Evolutionary conservation across 352 stramenopile genomes (phyloP).

Genomic region (Halophytophthora polymorphica): DNA sequence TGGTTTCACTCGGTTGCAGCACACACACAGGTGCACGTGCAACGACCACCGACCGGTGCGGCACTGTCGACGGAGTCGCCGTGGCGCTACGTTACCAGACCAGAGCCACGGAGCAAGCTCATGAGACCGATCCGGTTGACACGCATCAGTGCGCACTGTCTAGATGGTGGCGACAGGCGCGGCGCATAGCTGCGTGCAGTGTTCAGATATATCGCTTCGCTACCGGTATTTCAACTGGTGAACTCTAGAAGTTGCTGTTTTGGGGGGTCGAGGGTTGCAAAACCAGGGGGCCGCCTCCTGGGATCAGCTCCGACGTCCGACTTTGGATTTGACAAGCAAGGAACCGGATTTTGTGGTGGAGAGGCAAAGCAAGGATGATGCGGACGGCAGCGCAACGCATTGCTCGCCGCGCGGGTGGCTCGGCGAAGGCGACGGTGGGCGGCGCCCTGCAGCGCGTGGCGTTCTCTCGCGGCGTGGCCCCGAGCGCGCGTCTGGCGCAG

Average conservation of each 20-base stretch:
- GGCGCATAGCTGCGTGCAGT: too few relatives aligned
- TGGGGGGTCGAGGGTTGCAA: not conserved
- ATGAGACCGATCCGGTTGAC: too few relatives aligned
- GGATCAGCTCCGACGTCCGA: not conserved
- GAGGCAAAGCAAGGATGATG: constrained; percentile 39
- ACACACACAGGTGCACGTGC: too few relatives aligned
- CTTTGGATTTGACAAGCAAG: constrained; percentile 9
- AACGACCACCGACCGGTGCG: too few relatives aligned
- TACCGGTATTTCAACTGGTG: too few relatives aligned
- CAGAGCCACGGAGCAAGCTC: too few relatives aligned
- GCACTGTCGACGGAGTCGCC: too few relatives aligned
- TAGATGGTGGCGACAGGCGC: too few relatives aligned
- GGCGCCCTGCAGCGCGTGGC: constrained; percentile 10
- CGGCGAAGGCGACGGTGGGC: constrained; percentile 13
- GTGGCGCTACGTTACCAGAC: too few relatives aligned
- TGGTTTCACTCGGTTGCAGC: too few relatives aligned
- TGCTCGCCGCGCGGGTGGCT: constrained; percentile 26
- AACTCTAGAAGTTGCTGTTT: constrained; percentile 1
- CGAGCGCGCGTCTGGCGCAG: constrained; percentile 14
- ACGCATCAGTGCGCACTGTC: too few relatives aligned
- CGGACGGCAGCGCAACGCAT: constrained; percentile 42
- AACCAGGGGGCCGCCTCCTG: not conserved
- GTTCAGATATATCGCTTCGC: too few relatives aligned
- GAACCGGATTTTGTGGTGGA: constrained; percentile 23
- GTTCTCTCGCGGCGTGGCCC: constrained; percentile 1